Percentiles rank a stretch among this genome's conserved stretches.
Conservation (phyloP, 2,329 filamentous ascomycete species). For the Davidsoniella neocaledoniae region DNA sequence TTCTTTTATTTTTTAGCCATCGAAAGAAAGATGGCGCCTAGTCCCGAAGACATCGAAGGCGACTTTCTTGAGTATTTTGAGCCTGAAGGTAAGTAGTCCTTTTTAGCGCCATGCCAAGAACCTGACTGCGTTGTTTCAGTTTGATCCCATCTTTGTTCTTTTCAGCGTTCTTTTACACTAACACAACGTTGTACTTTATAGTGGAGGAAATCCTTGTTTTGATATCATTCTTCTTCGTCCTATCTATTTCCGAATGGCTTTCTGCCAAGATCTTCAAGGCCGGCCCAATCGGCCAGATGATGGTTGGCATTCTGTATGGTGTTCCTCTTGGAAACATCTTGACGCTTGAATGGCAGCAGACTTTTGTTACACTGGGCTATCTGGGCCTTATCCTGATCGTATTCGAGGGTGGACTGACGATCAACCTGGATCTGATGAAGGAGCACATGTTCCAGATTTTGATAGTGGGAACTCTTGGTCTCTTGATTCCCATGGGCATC, state of each 20-base stretch:
- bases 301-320: slow-evolving; percentile 30
- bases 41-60: slow-evolving; percentile 8
- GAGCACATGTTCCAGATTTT: slow-evolving; percentile 27
- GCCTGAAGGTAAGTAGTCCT: slow-evolving; percentile 20
- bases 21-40: slow-evolving; percentile 3
- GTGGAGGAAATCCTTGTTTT: slow-evolving; percentile 25
- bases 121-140: neutral
- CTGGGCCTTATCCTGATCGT: slow-evolving; percentile 32
- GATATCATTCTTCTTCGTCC: slow-evolving; percentile 28
- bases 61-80: slow-evolving; percentile 25
- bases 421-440: slow-evolving; percentile 28
- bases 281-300: slow-evolving; percentile 29
- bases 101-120: slow-evolving; percentile 1
- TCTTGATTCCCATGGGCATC: slow-evolving; percentile 28
- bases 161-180: neutral
- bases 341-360: slow-evolving; percentile 25
- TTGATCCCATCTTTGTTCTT: neutral
- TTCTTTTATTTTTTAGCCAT: too few relatives aligned
- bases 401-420: slow-evolving; percentile 31
- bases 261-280: slow-evolving; percentile 25
- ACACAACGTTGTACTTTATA: slow-evolving; percentile 12
- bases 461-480: slow-evolving; percentile 26
- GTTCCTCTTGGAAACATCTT: slow-evolving; percentile 28
- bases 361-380: slow-evolving; percentile 30
- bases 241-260: slow-evolving; percentile 25